phyloP scores from a whole-genome alignment of 768 basidiomycete species.

The Suillus ampliporus region DNA sequence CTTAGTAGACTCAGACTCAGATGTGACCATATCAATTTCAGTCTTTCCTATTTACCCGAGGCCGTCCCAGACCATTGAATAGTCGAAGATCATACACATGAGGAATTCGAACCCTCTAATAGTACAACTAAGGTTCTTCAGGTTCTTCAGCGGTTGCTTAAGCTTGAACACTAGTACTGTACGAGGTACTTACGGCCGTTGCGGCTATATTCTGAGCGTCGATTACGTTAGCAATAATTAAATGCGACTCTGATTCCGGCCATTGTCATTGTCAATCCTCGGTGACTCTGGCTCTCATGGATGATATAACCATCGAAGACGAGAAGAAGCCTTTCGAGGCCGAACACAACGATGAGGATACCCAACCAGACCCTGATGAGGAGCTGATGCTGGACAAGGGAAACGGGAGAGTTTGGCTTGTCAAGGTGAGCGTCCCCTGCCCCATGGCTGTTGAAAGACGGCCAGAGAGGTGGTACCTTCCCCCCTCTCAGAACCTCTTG shows the following conservation, averaged over 20 bases:
- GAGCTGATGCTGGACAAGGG: slow-evolving; percentile 79
- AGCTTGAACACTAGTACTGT: too few relatives aligned
- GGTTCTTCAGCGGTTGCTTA: too few relatives aligned
- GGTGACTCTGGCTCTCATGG: slow-evolving; percentile 31
- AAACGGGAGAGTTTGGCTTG: slow-evolving; percentile 81
- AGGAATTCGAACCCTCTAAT: too few relatives aligned
- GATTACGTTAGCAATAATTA: too few relatives aligned
- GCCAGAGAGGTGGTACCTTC: not conserved
- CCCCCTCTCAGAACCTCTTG: not conserved
- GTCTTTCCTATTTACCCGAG: not conserved
- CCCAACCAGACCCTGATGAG: slow-evolving; percentile 81
- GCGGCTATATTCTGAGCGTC: too few relatives aligned
- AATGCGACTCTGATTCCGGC: too few relatives aligned
- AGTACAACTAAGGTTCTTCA: too few relatives aligned
- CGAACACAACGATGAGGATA: slow-evolving; percentile 60
- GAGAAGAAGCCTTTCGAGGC: slow-evolving; percentile 78
- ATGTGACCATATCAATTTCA: not conserved
- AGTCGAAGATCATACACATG: too few relatives aligned
- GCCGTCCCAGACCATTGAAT: too few relatives aligned
- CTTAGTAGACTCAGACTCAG: not conserved
- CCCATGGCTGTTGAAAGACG: not conserved
- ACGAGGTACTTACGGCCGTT: too few relatives aligned
- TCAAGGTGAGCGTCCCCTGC: slow-evolving; percentile 65
- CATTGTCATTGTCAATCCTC: not conserved
- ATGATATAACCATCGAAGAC: slow-evolving; percentile 50